A percentile compares a stretch with the other conserved stretches of the same genome.
phyloP scores from a whole-genome alignment of 768 basidiomycete genomes.

The Auriculariales sp. region DNA sequence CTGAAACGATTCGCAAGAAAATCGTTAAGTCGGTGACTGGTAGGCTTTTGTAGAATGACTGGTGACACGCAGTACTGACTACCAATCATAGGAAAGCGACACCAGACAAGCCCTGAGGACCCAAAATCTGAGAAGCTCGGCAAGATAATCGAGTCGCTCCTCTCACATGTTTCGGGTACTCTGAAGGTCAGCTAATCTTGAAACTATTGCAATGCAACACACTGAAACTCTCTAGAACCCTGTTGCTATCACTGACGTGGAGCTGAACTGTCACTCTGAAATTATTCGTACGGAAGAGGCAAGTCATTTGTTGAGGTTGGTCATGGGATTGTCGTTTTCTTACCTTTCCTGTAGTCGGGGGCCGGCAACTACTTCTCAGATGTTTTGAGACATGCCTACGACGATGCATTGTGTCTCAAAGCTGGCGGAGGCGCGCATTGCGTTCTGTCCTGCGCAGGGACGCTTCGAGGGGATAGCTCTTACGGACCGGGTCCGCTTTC shows the following conservation, averaged over 20 bases:
- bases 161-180: constrained; percentile 7
- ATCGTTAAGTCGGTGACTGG: constrained; percentile 50
- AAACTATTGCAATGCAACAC: too few species aligned
- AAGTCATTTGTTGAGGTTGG: constrained; percentile 3
- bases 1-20: constrained; percentile 48
- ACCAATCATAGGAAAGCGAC: not conserved
- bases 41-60: constrained; percentile 12
- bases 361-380: constrained; percentile 78
- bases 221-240: constrained; percentile 64
- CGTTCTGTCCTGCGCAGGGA: constrained; percentile 71
- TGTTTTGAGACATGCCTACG: constrained; percentile 69
- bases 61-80: not conserved
- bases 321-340: not conserved
- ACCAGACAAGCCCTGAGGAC: constrained; percentile 2
- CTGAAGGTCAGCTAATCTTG: constrained; percentile 9
- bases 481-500: constrained; percentile 58
- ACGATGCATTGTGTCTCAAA: constrained; percentile 46
- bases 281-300: constrained; percentile 64
- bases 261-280: constrained; percentile 62
- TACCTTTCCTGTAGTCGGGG: constrained; percentile 33
- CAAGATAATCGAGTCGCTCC: not conserved
- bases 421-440: constrained; percentile 58
- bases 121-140: not conserved
- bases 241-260: constrained; percentile 52
- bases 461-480: constrained; percentile 68